Base-by-base conservation (phyloP, 177 flowering plant species). In the Vitis hybrid region DNA sequence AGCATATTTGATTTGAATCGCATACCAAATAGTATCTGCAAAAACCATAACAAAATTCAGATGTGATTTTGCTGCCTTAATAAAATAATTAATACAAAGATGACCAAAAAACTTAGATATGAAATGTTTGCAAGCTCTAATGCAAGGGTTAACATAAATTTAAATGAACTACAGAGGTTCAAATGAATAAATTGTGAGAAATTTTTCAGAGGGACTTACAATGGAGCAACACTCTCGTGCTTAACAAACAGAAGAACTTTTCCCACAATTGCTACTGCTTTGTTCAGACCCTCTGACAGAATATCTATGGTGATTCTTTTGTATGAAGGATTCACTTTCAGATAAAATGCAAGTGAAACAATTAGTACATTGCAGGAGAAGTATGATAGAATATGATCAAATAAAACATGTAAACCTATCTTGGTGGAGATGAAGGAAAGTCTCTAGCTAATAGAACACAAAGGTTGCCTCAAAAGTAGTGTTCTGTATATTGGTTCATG, bases 21-120 rank as follows among this genome's bases (percentile, higher is more conserved):
- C 91, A 90, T 41, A 85, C 71, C 71, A 93, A 59, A 81, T 87
- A 91, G 79, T 87, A 91, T 64, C 98, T 93, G 91, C 83, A 82
- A 73, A 71, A 75, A 2, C 41, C 35, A 72, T 21, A 62, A 59
- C 1, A 20, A 56, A 72, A 14, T 32, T 51, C 1, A 11, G 8
- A 49, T 35, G 58, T 32, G 53, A 66, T 30, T 54, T 52, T 9
- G 32, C 49, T 49, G 4, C 12, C 21, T 14, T 8, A 54, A 27
- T 12, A 15, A 21, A 46, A 14, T 56, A 13, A 56, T 14, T 32
- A 50, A 15, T 18, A 62, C 1, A 24, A 50, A 30, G 6, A 7
- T 9, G 18, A 52, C 30, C 32, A 24, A 52, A 20, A 64, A 4
- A 35, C 41, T 35, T 35, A 35, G 2, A 35, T 35, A 35, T 35